phyloP scores from a whole-genome alignment of 495 filamentous ascomycete genomes.

The Daldinia concentrica region DNA sequence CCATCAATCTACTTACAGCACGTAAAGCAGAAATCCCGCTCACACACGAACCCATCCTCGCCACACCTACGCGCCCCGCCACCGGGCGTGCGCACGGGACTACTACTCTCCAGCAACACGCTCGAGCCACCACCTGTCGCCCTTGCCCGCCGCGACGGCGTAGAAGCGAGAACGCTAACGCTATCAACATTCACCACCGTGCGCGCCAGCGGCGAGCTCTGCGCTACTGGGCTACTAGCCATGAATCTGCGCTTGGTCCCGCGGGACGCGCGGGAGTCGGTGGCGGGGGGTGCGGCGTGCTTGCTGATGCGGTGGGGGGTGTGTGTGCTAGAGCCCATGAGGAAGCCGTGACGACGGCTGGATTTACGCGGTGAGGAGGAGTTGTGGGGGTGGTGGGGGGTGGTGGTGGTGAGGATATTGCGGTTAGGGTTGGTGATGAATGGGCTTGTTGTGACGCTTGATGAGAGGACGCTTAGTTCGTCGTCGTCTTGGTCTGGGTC shows the following conservation, averaged over 20 bases:
- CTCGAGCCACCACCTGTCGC: not conserved
- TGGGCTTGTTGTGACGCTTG: constrained; percentile 21
- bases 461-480: constrained; percentile 40
- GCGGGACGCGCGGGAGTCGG: constrained; percentile 31
- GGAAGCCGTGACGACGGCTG: constrained; percentile 13
- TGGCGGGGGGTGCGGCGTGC: constrained; percentile 30
- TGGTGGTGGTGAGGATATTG: not conserved
- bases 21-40: constrained; percentile 59
- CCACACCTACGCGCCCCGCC: constrained; percentile 57
- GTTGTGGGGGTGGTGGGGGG: constrained; percentile 3
- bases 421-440: constrained; percentile 13
- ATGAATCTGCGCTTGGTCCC: constrained; percentile 11
- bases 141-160: constrained; percentile 18
- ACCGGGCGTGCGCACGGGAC: constrained; percentile 51
- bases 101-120: constrained; percentile 13
- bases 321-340: constrained; percentile 3
- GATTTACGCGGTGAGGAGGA: constrained; percentile 23
- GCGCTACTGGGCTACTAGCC: constrained; percentile 8
- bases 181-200: constrained; percentile 13
- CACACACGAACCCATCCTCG: constrained; percentile 56
- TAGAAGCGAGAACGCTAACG: not conserved
- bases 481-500: constrained; percentile 41
- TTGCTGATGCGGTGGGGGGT: constrained; percentile 18
- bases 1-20: constrained; percentile 44
- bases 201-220: constrained; percentile 41